Base-by-base conservation (phyloP, 345 rosid species). In the Tarenaya hassleriana region DNA sequence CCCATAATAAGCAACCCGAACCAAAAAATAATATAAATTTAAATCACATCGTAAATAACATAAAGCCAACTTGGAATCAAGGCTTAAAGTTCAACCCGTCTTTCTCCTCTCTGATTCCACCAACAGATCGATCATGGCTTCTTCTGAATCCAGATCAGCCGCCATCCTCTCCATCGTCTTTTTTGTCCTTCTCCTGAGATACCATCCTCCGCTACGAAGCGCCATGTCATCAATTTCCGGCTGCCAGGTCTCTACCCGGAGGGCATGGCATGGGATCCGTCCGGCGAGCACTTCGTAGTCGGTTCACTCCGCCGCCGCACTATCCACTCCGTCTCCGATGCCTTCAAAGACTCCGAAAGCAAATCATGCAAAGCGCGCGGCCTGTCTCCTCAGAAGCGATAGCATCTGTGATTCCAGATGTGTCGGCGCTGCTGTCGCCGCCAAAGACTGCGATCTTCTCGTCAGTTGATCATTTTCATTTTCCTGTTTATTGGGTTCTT, bases 181-280 rank as follows among this genome's bases (percentile, higher is more conserved):
- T n/a, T n/a, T n/a, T n/a, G n/a, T n/a, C n/a, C n/a, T n/a, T 14
- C 3, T 64, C 9, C 11, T 63, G 0, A 4, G 57, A 9, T 10
- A 32, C 47, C 54, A 3, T 64, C 77, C 12, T 9, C 63, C 10
- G 75, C 80, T 56, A 12, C 62, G 0, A 66, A 51, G 0, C 69
- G 63, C 51, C 94, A 86, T 72, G 63, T 67, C 63, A 76, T 89
- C 70, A 69, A 64, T 50, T 86, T 89, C 88, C 72, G 75, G 41
- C 79, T 81, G 0, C 80, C 67, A 0, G 77, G 68, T 12, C 95
- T 89, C 59, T 86, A 81, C 29, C 97, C 97, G 0, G 95, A 89
- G 47, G 88, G 80, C 47, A 29, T 83, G 4, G 66, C 83, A 13
- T 81, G 84, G 79, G 95, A 89, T 69, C 79, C 82, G 7, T 63